Base-by-base conservation (phyloP, 495 filamentous ascomycete genomes). In the Acidiella bohemica region DNA sequence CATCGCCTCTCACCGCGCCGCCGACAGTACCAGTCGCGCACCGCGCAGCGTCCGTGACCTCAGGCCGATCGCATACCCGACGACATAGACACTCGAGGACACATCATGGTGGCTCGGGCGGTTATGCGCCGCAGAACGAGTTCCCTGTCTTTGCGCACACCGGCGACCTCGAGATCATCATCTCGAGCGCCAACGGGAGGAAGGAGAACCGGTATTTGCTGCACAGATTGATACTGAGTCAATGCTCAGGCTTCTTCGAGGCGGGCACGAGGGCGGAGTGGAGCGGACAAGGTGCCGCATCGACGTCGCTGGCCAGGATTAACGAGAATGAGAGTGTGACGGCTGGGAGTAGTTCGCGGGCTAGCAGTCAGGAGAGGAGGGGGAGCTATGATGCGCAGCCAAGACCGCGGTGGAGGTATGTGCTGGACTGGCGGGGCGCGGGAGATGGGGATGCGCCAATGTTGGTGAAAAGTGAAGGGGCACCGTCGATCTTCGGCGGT, bases 191-290 rank as follows among this genome's bases (percentile, higher is more conserved):
- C 23, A 39, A 53, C 25, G 76, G 73, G 35, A 68, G 75, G 26
- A 76, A 80, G 46, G 81, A 87, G 59, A 78, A 76, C 55, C 72
- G 81, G 18, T 94, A 93, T 55, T 70, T 93, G 27, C 71, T 94
- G 14, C 86, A 94, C 59, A 71, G 77, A 28, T 64, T 93, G 50
- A 92, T 86, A 19, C 60, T 94, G 49, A 73, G 80, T 25, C 80
- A 90, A 62, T 88, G 81, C 53, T 92, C 85, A 10, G 85, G 84
- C 1, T 93, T 92, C 62, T 94, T 93, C 60, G 82, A 92, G 61
- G 81, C 84, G 23, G 83, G 82, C 53, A 88, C 81, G 19, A 84
- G 76, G 46, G 77, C 82, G 46, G 81, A 86, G 59, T 94, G 86
- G 85, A 51, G 47, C 27, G 29, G 36, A 51, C 41, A 46, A n/a